A percentile compares a stretch with the other conserved stretches of the same genome.
Conservation (phyloP, 1,284 basidiomycete species). For the Trichosporon coremiiforme region DNA sequence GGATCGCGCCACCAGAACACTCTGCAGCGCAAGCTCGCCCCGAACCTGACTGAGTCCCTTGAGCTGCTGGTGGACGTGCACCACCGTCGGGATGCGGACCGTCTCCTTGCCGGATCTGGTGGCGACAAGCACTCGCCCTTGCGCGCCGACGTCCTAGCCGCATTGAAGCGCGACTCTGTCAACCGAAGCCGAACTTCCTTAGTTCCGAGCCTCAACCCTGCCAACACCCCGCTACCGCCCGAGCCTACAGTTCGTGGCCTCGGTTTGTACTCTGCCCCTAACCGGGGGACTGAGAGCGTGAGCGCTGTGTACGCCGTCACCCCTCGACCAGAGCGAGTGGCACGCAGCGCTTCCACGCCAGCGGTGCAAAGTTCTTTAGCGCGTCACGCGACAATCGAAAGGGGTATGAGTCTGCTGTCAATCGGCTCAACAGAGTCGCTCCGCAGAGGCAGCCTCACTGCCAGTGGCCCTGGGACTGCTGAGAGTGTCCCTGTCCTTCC, state of each 20-base stretch:
- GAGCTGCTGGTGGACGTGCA: conserved; percentile 35
- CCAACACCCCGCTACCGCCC: conserved; percentile 1
- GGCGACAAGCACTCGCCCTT: not conserved
- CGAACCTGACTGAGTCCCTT: conserved; percentile 41
- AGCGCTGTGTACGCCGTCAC: not conserved
- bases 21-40: conserved; percentile 39
- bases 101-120: conserved; percentile 2
- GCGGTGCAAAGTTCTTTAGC: conserved; percentile 1
- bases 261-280: conserved; percentile 1
- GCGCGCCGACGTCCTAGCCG: conserved; percentile 8
- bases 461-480: not conserved
- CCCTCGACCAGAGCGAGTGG: not conserved
- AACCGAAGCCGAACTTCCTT: conserved; percentile 16
- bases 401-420: not conserved
- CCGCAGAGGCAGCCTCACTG: not conserved
- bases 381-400: not conserved
- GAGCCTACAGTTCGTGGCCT: conserved; percentile 13
- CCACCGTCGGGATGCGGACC: conserved; percentile 21
- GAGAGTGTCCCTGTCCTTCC: conserved; percentile 1
- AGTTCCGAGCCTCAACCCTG: not conserved
- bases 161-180: conserved; percentile 8
- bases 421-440: not conserved
- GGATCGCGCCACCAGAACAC: not conserved
- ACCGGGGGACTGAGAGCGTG: conserved; percentile 9
- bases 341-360: conserved; percentile 2